These are phyloP conservation scores for Macrophomina tecta DNA, from an alignment of 2,329 filamentous ascomycete genomes.

Conservation along the genomic window DNA sequence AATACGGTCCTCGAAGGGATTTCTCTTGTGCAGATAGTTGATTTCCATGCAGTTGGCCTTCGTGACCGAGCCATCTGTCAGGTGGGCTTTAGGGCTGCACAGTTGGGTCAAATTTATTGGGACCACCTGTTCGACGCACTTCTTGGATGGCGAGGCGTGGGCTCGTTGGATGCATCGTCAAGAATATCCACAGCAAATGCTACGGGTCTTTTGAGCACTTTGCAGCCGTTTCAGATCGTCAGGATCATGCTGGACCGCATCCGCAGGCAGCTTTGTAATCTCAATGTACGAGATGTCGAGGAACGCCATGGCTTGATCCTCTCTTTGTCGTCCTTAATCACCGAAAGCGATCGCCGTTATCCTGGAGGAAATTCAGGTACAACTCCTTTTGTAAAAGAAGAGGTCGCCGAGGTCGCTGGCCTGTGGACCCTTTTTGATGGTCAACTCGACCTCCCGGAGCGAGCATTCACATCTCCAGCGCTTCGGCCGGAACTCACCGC, in stretches of 20 bases:
- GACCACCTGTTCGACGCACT: constrained; percentile 72
- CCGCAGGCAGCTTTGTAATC: constrained; percentile 50
- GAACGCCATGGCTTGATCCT: constrained; percentile 72
- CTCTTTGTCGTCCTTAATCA: constrained; percentile 62
- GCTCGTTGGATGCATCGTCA: constrained; percentile 75
- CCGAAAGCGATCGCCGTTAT: constrained; percentile 24
- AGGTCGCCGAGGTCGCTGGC: constrained; percentile 32
- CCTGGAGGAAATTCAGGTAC: not conserved
- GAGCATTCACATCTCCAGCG: constrained; percentile 46
- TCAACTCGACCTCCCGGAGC: constrained; percentile 45
- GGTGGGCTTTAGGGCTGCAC: constrained; percentile 72
- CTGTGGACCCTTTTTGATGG: constrained; percentile 38
- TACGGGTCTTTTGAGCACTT: constrained; percentile 65
- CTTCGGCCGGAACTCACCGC: constrained; percentile 70
- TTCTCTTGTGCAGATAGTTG: constrained; percentile 82
- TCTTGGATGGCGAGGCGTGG: constrained; percentile 86
- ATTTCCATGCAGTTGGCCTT: constrained; percentile 93
- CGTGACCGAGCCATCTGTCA: constrained; percentile 80
- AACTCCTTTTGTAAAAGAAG: not conserved
- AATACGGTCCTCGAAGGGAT: constrained; percentile 84
- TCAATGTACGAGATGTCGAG: constrained; percentile 67
- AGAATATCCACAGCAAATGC: constrained; percentile 74
- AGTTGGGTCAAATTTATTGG: constrained; percentile 69
- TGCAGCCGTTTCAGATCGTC: constrained; percentile 42
- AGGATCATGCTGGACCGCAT: constrained; percentile 51